phyloP scores from a whole-genome alignment of 345 rosid species.

The Salix caprea region DNA sequence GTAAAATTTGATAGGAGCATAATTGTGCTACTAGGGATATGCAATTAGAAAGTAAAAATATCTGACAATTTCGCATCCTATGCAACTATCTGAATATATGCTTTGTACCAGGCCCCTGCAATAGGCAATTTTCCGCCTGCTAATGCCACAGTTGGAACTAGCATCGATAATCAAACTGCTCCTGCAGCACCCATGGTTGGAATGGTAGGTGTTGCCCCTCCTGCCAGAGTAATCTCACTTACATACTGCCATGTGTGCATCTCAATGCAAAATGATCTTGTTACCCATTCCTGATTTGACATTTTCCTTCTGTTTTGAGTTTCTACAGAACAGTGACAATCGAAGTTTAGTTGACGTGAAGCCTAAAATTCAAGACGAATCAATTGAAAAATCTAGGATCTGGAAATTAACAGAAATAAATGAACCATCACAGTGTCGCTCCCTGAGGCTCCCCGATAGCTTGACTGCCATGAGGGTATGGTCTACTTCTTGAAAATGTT shows the following conservation, averaged over 20 bases:
- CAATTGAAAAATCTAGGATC: conserved; percentile 50
- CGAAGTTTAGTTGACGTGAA: conserved; percentile 55
- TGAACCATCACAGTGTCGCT: conserved; percentile 65
- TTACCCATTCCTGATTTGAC: neutral
- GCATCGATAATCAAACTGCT: conserved; percentile 47
- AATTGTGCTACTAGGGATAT: neutral
- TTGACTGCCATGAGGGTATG: conserved; percentile 56
- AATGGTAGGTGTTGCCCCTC: conserved; percentile 35
- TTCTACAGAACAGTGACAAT: conserved; percentile 47
- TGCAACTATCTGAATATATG: conserved; percentile 13
- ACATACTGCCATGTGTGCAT: neutral
- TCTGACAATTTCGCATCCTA: neutral
- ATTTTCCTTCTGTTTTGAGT: conserved; percentile 12
- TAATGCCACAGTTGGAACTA: conserved; percentile 48
- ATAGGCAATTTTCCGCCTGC: conserved; percentile 45
- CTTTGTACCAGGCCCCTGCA: conserved; percentile 41
- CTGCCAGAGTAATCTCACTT: neutral
- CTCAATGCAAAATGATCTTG: neutral
- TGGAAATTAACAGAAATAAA: conserved; percentile 75
- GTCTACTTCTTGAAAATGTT: neutral
- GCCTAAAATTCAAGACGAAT: conserved; percentile 62
- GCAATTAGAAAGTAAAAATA: neutral
- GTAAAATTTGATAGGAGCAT: conserved; percentile 21
- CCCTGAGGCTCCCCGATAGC: conserved; percentile 64
- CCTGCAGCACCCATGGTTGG: conserved; percentile 54